Conservation (phyloP, 2,329 filamentous ascomycete genomes). For the Chrysoporthe puriensis region DNA sequence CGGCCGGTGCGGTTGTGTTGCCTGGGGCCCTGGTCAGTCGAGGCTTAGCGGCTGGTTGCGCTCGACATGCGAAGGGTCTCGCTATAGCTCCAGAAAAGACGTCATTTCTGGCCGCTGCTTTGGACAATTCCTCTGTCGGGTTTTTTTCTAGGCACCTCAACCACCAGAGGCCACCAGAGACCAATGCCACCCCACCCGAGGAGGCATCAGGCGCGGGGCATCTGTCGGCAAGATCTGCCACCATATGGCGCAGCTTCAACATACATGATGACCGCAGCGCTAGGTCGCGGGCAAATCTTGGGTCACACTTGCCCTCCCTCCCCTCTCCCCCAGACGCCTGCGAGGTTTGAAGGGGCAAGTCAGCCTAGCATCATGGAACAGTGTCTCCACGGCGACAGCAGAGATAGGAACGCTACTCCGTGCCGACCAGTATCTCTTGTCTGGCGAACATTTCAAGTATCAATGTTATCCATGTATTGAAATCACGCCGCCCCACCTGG, state of each 20-base stretch:
- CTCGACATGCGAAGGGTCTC: constrained; percentile 5
- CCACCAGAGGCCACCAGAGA: background rate
- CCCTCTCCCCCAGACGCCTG: background rate
- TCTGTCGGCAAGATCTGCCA: constrained; percentile 6
- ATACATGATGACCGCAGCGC: constrained; percentile 9
- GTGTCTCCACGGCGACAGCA: background rate
- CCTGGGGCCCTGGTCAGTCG: constrained; percentile 25
- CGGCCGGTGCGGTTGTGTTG: background rate
- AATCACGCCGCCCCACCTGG: too few species aligned
- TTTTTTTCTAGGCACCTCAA: background rate
- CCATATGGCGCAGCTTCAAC: background rate
- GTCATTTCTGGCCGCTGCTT: background rate
- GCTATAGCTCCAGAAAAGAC: background rate
- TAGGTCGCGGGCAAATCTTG: background rate
- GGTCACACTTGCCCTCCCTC: background rate
- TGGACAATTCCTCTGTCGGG: background rate
- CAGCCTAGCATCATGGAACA: background rate
- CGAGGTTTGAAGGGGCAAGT: background rate
- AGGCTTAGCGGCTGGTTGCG: background rate
- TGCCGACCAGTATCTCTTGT: too few species aligned
- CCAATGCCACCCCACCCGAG: background rate
- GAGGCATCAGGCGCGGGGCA: background rate
- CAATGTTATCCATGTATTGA: too few species aligned
- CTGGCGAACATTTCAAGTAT: background rate
- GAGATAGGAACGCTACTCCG: background rate